Evolutionary conservation across 2,329 filamentous ascomycete genomes (phyloP), one percentile per base, ranked within the genome.

Genomic region (Colletotrichum australisinense): DNA sequence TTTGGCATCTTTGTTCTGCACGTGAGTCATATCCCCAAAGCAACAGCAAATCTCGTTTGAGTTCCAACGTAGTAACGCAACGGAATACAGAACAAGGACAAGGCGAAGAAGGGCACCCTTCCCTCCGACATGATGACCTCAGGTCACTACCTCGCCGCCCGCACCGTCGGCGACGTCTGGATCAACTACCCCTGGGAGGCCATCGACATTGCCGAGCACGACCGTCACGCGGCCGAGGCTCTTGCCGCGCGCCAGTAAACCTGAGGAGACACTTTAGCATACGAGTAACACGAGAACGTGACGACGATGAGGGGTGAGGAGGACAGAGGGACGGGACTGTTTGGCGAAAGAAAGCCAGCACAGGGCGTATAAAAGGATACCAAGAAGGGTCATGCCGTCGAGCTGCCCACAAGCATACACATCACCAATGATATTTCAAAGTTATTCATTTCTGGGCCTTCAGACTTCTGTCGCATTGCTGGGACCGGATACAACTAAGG

Each of bases 131-230:
- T 98, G 90, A 87, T 96, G 76, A 85, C 88, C 53, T 85, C 91
- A 68, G 89, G 90, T 70, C 89, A 93, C 78, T 99, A 99, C 85
- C 84, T 93, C 77, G 97, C 97, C 26, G 95, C 97, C 26, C 88
- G 93, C 80, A 98, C 96, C 6, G 94, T 97, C 38, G 90, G 90
- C n/a, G 96, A 99, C 84, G 93, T 95, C 76, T 99, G 97, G 97
- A 98, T 98, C 82, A 97, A 95, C 89, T 99, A 99, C 85, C 97
- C 97, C 19, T 99, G 97, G 97, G 97, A 98, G 87, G 97, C 97
- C 56, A 93, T 85, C 42, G 94, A 98, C 81, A 98, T 98, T 80
- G 95, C 97, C 32, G 94, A 95, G 88, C 96, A 98, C 82, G 96
- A 98, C 84, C 84, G 86, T 73, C 82, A 92, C 71, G 93, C 95